These are phyloP conservation scores for Guadua angustifolia DNA, from an alignment of 176 grass and related monocot species.

Conservation along the genomic window DNA sequence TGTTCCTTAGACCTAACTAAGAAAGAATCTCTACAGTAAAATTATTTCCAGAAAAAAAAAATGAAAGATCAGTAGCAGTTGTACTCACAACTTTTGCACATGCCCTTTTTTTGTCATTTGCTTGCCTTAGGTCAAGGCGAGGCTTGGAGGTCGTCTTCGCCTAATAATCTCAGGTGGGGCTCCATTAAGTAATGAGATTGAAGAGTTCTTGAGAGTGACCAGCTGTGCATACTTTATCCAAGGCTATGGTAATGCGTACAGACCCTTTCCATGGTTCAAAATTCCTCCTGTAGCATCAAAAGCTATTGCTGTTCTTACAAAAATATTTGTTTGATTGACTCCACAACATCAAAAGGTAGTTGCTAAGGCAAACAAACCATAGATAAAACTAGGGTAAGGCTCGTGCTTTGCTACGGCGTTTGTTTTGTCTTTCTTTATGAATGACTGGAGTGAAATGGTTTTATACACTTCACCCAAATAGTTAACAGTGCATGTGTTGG, in stretches of 20 bases:
- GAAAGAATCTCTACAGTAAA: neutral
- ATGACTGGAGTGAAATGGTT: neutral
- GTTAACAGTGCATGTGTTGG: neutral
- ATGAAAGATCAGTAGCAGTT: constrained; percentile 20
- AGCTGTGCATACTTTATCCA: constrained; percentile 83
- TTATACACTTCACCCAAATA: neutral
- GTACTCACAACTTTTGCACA: constrained; percentile 29
- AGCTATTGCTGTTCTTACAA: constrained; percentile 1
- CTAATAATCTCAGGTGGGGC: constrained; percentile 92
- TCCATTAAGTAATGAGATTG: constrained; percentile 87
- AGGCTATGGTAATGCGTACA: constrained; percentile 83
- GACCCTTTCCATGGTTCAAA: constrained; percentile 11
- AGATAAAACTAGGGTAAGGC: neutral
- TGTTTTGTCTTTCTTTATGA: neutral
- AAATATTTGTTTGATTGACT: neutral
- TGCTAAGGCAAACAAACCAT: constrained; percentile 1
- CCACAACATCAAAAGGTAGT: constrained; percentile 10
- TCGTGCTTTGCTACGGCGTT: neutral
- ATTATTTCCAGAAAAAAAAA: constrained; percentile 24
- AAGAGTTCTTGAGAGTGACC: constrained; percentile 95
- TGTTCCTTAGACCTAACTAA: constrained; percentile 23
- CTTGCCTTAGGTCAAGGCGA: constrained; percentile 81
- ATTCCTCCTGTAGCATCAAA: constrained; percentile 43
- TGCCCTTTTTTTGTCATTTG: constrained; percentile 26
- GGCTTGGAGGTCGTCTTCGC: constrained; percentile 88